A percentile compares a stretch with the other conserved stretches of the same genome.
Conservation (phyloP, 2,329 filamentous ascomycete species). For the Epichloe aotearoae region DNA sequence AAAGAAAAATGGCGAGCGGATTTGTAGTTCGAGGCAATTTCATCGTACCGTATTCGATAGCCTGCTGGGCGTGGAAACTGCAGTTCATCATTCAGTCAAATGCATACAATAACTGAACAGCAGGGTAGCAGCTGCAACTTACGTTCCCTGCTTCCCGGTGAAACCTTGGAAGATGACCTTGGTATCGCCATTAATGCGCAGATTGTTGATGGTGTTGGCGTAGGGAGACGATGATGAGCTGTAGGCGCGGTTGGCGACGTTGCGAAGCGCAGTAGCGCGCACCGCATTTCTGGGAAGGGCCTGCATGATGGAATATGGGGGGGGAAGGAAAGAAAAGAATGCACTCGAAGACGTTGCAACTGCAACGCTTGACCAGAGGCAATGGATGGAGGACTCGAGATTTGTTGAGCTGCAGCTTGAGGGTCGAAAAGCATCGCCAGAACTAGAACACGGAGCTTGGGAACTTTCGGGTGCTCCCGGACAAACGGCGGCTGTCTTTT, state of each 20-base stretch:
- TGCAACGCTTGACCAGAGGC: conserved; percentile 10
- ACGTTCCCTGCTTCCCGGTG: conserved; percentile 94
- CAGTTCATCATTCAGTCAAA: conserved; percentile 8
- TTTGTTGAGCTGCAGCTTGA: conserved; percentile 9
- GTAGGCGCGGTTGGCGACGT: conserved; percentile 42
- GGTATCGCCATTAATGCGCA: conserved; percentile 85
- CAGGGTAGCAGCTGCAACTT: conserved; percentile 25
- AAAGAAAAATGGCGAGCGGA: background rate
- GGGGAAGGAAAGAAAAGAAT: conserved; percentile 5
- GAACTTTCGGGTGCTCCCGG: conserved; percentile 11
- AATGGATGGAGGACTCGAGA: conserved; percentile 11
- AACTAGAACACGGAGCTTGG: conserved; percentile 4
- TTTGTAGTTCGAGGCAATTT: conserved; percentile 8
- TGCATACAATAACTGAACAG: background rate
- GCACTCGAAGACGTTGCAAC: conserved; percentile 6
- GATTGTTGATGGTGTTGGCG: conserved; percentile 63
- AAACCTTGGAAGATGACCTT: conserved; percentile 97
- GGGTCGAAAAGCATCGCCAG: conserved; percentile 8
- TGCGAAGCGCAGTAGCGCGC: conserved; percentile 58
- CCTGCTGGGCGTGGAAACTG: conserved; percentile 95
- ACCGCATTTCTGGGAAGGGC: conserved; percentile 58
- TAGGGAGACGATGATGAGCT: conserved; percentile 59
- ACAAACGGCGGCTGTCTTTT: conserved; percentile 12
- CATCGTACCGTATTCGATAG: conserved; percentile 86
- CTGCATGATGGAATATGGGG: conserved; percentile 54